phyloP scores from a whole-genome alignment of 257 asterid species.

The Perilla frutescens region DNA sequence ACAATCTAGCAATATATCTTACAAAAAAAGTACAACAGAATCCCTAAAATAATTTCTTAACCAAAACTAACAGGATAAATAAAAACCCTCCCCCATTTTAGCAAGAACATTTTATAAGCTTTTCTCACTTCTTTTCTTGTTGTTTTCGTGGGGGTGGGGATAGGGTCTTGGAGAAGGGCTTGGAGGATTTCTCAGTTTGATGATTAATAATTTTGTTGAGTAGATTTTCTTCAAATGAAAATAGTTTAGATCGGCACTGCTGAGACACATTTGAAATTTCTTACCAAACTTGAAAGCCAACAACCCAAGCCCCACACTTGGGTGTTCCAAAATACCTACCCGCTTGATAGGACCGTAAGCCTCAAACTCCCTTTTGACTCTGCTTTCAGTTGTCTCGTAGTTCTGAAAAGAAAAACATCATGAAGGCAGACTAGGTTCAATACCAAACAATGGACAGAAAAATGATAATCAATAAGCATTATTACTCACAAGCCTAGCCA shows the following conservation, averaged over 20 bases:
- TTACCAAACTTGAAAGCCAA: conserved; percentile 77
- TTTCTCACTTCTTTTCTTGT: neutral
- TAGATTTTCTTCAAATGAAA: conserved; percentile 8
- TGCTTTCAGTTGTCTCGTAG: conserved; percentile 94
- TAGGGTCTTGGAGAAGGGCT: neutral
- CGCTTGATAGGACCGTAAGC: conserved; percentile 98
- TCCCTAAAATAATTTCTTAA: conserved; percentile 2
- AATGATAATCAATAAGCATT: conserved; percentile 12
- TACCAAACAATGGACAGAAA: conserved; percentile 5
- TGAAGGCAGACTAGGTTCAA: conserved; percentile 21
- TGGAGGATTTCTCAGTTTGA: neutral
- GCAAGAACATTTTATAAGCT: neutral
- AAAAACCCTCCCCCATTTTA: neutral
- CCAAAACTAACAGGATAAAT: neutral
- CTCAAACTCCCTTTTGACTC: conserved; percentile 97
- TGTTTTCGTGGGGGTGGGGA: neutral
- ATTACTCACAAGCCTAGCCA: conserved; percentile 88
- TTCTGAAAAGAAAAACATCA: conserved; percentile 55
- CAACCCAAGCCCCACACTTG: conserved; percentile 72
- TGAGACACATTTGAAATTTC: conserved; percentile 53
- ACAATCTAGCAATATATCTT: conserved; percentile 10
- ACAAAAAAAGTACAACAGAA: neutral
- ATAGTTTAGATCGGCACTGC: conserved; percentile 26
- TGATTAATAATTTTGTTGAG: neutral
- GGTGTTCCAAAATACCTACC: conserved; percentile 92